These are phyloP conservation scores for Trametes punicea DNA, from an alignment of 768 basidiomycete genomes.

Conservation along the genomic window DNA sequence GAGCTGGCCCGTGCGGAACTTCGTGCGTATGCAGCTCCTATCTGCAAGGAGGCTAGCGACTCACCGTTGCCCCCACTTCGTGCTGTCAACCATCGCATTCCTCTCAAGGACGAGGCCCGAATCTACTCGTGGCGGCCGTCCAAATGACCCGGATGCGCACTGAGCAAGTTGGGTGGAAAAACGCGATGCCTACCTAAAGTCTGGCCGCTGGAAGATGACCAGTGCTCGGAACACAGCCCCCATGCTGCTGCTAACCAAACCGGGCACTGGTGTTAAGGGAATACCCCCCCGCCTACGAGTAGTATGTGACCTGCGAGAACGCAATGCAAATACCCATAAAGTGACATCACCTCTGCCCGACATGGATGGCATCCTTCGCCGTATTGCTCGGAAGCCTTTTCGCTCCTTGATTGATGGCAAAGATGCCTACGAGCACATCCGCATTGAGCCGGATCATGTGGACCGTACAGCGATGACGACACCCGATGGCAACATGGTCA, in stretches of 20 bases:
- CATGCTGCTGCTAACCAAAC: neutral
- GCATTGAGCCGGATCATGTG: no score
- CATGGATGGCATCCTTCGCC: no score
- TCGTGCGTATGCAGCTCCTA: constrained; percentile 11
- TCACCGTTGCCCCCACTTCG: constrained; percentile 28
- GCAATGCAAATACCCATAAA: no score
- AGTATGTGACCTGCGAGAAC: no score
- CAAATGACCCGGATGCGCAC: constrained; percentile 24
- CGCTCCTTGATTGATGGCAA: no score
- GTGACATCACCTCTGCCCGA: no score
- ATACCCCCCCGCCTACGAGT: no score
- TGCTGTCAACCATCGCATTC: constrained; percentile 37
- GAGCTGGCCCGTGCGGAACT: neutral
- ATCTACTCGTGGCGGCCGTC: constrained; percentile 35
- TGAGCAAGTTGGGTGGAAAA: no score
- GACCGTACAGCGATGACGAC: no score
- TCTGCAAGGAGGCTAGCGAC: constrained; percentile 2
- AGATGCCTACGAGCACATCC: no score
- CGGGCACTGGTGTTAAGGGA: neutral
- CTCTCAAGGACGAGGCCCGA: constrained; percentile 31
- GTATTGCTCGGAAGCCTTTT: no score
- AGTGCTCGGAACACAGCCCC: neutral
- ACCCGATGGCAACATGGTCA: no score
- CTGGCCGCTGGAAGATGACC: neutral
- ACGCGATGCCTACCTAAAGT: neutral